Conservation (phyloP, 83 land plant genomes). For the Isoetes engelmannii region DNA sequence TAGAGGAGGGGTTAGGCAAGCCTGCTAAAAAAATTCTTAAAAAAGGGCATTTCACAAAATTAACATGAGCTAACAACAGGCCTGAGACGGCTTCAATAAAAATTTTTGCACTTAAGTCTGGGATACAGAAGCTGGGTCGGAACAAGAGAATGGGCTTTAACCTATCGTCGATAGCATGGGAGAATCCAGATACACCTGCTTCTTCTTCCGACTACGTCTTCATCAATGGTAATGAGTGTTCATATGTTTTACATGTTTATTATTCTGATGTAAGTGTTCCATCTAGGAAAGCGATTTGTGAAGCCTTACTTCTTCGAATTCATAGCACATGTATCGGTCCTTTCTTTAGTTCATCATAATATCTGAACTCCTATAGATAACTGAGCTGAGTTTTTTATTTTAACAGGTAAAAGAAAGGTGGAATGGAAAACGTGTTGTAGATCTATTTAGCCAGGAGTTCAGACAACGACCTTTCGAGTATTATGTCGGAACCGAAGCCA, state of each 20-base stretch:
- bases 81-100: too few species aligned
- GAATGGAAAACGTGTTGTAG: conserved; percentile 83
- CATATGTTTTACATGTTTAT: background rate
- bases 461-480: conserved; percentile 75
- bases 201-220: conserved; percentile 20
- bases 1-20: too few species aligned
- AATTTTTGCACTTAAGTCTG: too few species aligned
- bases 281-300: conserved; percentile 63
- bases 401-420: conserved; percentile 78
- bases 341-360: background rate
- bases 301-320: conserved; percentile 75
- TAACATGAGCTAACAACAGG: too few species aligned
- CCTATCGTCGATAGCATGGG: conserved; percentile 16
- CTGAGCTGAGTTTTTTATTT: too few species aligned
- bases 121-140: too few species aligned
- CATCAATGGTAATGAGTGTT: conserved; percentile 13
- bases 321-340: conserved; percentile 53
- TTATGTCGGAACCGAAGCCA: conserved; percentile 35
- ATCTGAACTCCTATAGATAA: too few species aligned
- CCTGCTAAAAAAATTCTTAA: too few species aligned
- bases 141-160: too few species aligned
- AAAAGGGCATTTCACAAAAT: too few species aligned
- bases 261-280: background rate
- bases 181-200: conserved; percentile 26
- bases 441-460: conserved; percentile 77